A percentile compares a stretch with the other conserved stretches of the same genome.
Evolutionary conservation across 805 yeast genomes (phyloP).

Genomic region (Metschnikowia peoriensis): DNA sequence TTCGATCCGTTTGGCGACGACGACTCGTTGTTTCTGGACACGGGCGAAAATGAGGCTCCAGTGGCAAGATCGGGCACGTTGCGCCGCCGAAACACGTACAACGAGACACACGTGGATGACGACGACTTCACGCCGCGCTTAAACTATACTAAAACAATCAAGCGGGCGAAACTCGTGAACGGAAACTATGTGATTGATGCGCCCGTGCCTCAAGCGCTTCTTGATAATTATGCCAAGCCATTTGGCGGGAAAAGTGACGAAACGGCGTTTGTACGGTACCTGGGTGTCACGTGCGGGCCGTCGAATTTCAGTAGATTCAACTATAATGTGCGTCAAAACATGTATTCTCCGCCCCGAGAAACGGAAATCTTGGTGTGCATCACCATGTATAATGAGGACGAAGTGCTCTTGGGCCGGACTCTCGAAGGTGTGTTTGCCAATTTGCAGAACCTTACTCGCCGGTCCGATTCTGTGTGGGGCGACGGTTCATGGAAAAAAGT

Average conservation of each 20-base stretch:
- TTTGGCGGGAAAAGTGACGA: constrained; percentile 28
- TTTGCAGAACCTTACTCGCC: constrained; percentile 66
- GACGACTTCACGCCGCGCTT: constrained; percentile 41
- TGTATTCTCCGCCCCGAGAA: constrained; percentile 72
- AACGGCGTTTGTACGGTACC: constrained; percentile 88
- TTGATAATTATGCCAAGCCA: constrained; percentile 30
- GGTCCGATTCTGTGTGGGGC: constrained; percentile 81
- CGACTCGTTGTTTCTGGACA: constrained; percentile 41
- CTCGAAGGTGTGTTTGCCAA: constrained; percentile 86
- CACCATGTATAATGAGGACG: constrained; percentile 90
- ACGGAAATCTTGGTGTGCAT: constrained; percentile 85
- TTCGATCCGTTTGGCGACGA: constrained; percentile 46
- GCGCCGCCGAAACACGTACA: constrained; percentile 21
- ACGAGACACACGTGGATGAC: constrained; percentile 25
- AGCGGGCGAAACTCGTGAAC: constrained; percentile 53
- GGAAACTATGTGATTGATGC: constrained; percentile 47
- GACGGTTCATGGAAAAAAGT: constrained; percentile 92
- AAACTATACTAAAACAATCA: constrained; percentile 41
- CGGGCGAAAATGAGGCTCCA: constrained; percentile 33
- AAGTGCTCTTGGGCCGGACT: constrained; percentile 76
- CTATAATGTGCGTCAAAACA: constrained; percentile 80
- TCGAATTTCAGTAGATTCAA: constrained; percentile 56
- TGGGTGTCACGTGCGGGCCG: constrained; percentile 94
- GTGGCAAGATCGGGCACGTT: constrained; percentile 32
- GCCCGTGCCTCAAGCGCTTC: constrained; percentile 38